Evolutionary conservation across 306 rosid species (phyloP).

Genomic region (Alnus rubra): DNA sequence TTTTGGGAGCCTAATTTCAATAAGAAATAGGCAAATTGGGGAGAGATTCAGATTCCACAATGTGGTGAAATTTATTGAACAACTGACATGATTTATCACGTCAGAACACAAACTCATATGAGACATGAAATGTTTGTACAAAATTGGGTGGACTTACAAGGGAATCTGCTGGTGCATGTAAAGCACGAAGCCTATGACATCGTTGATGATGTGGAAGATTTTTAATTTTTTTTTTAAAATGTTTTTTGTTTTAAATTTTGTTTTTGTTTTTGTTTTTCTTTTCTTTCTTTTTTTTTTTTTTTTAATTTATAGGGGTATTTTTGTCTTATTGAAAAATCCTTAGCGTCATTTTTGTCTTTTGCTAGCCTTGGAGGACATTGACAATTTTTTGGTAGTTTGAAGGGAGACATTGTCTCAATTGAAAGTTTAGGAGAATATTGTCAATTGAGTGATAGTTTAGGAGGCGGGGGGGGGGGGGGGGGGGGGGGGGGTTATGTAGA

Average conservation of each 20-base stretch:
- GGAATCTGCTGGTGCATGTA: constrained; percentile 96
- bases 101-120: background rate
- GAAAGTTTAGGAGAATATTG: too few relatives aligned
- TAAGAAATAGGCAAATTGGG: background rate
- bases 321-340: too few relatives aligned
- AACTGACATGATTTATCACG: background rate
- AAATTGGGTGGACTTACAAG: constrained; percentile 41
- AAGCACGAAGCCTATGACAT: constrained; percentile 66
- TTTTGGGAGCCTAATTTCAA: background rate
- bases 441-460: too few relatives aligned
- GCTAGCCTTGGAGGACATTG: too few relatives aligned
- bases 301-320: too few relatives aligned
- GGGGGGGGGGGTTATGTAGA: too few relatives aligned
- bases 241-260: background rate
- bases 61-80: background rate
- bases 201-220: constrained; percentile 68
- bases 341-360: too few relatives aligned
- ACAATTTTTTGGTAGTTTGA: too few relatives aligned
- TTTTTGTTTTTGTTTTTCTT: background rate
- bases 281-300: too few relatives aligned
- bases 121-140: background rate
- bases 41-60: background rate
- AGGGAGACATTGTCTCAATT: too few relatives aligned
- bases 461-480: too few relatives aligned
- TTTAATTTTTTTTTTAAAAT: too few relatives aligned